Conservation (phyloP, 805 yeast genomes). For the Naumovozyma baii region DNA sequence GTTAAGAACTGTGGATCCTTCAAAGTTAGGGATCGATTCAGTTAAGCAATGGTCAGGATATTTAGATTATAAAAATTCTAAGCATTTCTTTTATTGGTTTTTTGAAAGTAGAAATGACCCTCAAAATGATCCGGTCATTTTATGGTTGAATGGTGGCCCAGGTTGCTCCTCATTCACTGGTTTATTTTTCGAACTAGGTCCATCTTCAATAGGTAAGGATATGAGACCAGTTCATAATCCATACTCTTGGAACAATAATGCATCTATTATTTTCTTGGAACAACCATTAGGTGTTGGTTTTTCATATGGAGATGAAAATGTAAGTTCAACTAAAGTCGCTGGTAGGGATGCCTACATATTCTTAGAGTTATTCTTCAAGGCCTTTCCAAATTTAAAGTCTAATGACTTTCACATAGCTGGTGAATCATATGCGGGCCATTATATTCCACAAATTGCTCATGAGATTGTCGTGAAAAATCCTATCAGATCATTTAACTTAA, state of each 20-base stretch:
- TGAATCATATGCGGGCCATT: slow-evolving; percentile 79
- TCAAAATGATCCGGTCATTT: slow-evolving; percentile 67
- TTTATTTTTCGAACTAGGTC: slow-evolving; percentile 84
- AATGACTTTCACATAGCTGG: slow-evolving; percentile 70
- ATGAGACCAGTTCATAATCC: slow-evolving; percentile 70
- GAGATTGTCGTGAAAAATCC: slow-evolving; percentile 37
- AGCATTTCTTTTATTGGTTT: slow-evolving; percentile 88
- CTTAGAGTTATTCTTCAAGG: slow-evolving; percentile 70
- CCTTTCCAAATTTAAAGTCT: slow-evolving; percentile 61
- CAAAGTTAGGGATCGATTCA: slow-evolving; percentile 57
- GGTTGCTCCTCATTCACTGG: slow-evolving; percentile 93
- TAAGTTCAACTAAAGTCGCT: slow-evolving; percentile 68
- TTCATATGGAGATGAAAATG: slow-evolving; percentile 60
- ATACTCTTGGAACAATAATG: slow-evolving; percentile 83
- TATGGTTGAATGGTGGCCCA: slow-evolving; percentile 94
- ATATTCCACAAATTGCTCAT: slow-evolving; percentile 60
- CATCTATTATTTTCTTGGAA: slow-evolving; percentile 82
- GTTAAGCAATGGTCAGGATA: slow-evolving; percentile 80
- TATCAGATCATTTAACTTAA: slow-evolving; percentile 51
- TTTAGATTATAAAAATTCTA: slow-evolving; percentile 64
- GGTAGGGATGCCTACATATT: slow-evolving; percentile 82
- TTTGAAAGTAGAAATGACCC: slow-evolving; percentile 91
- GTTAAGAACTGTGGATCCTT: slow-evolving; percentile 20
- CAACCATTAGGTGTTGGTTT: slow-evolving; percentile 93
- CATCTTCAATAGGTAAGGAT: slow-evolving; percentile 58